These are phyloP conservation scores for Leishmania tarentolae DNA, from an alignment of 208 protist genomes.

Conservation along the genomic window DNA sequence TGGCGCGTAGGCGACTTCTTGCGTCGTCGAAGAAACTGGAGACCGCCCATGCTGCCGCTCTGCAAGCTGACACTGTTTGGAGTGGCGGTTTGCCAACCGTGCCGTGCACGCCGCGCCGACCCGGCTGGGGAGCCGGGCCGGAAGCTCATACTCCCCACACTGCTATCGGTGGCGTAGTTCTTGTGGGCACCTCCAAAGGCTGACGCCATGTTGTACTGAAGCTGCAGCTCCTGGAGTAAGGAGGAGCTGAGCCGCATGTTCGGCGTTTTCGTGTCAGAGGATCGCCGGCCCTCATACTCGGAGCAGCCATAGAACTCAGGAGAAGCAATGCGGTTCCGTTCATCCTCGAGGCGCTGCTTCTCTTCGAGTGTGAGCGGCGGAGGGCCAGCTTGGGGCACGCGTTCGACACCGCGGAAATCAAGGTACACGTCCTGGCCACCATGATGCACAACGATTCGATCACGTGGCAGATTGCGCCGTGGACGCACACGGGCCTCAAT, in stretches of 20 bases:
- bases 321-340: conserved; percentile 44
- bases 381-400: conserved; percentile 51
- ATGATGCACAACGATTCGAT: conserved; percentile 31
- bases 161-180: conserved; percentile 17
- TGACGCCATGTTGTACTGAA: conserved; percentile 19
- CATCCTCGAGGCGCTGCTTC: conserved; percentile 37
- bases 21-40: conserved; percentile 8
- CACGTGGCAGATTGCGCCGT: conserved; percentile 34
- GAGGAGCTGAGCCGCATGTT: conserved; percentile 27
- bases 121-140: conserved; percentile 26
- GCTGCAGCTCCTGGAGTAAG: conserved; percentile 24
- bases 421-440: conserved; percentile 35
- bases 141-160: conserved; percentile 26
- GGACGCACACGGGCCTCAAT: conserved; percentile 56
- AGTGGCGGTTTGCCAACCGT: conserved; percentile 7
- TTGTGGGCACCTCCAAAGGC: not conserved
- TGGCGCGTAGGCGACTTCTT: not conserved
- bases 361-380: conserved; percentile 43
- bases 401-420: conserved; percentile 32
- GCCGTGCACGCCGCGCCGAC: conserved; percentile 19
- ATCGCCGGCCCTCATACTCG: conserved; percentile 28
- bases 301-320: conserved; percentile 46
- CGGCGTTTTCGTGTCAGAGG: conserved; percentile 24
- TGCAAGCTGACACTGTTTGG: conserved; percentile 7
- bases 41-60: not conserved